Percentiles rank a stretch among this genome's conserved stretches.
Conservation (phyloP, 108 stramenopile species). For the Nitzschia sp. region DNA sequence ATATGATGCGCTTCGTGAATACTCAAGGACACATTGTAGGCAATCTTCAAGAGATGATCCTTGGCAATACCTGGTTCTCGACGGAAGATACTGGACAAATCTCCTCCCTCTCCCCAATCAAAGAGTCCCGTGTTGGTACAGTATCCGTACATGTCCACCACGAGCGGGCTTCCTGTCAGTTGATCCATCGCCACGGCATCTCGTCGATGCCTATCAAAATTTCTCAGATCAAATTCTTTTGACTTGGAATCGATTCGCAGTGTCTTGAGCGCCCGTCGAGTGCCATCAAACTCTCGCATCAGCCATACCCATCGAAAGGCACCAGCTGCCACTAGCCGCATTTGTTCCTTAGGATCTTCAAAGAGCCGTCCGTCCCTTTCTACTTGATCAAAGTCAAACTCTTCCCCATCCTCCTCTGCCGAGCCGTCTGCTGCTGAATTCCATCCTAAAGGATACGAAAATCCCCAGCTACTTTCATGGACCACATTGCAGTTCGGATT, state of each 20-base stretch:
- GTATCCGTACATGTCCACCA: slow-evolving; percentile 70
- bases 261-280: slow-evolving; percentile 57
- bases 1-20: slow-evolving; percentile 68
- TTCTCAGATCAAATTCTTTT: slow-evolving; percentile 60
- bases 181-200: slow-evolving; percentile 65
- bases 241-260: slow-evolving; percentile 33
- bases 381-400: not conserved
- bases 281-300: slow-evolving; percentile 40
- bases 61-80: slow-evolving; percentile 23
- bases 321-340: slow-evolving; percentile 31
- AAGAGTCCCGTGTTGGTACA: slow-evolving; percentile 69
- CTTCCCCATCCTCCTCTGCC: not conserved
- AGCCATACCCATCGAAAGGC: slow-evolving; percentile 52
- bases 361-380: not conserved
- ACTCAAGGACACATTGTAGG: slow-evolving; percentile 59
- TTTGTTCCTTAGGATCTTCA: slow-evolving; percentile 12
- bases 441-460: slow-evolving; percentile 3
- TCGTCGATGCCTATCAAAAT: slow-evolving; percentile 75
- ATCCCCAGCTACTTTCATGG: slow-evolving; percentile 52
- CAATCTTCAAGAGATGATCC: slow-evolving; percentile 49
- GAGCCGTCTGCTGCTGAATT: too few species aligned
- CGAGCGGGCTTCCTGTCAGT: slow-evolving; percentile 47
- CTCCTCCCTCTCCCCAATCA: slow-evolving; percentile 67
- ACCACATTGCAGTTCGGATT: slow-evolving; percentile 63
- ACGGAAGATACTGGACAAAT: slow-evolving; percentile 43